Base-by-base conservation (phyloP, 2,329 filamentous ascomycete species). In the Tolypocladium paradoxum region DNA sequence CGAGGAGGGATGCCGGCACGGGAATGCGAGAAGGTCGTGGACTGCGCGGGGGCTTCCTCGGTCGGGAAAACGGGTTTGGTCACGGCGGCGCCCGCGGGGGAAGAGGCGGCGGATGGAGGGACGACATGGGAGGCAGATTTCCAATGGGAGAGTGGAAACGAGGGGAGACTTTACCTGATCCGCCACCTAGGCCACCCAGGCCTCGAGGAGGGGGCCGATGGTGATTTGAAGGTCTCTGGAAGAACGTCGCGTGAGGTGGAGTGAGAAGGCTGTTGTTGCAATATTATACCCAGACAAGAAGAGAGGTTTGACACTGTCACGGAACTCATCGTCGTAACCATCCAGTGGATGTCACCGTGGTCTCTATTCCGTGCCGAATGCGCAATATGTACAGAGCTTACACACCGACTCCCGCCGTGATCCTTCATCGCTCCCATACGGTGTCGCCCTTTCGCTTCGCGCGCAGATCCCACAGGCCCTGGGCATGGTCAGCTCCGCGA, bases 381-480 rank as follows among this genome's bases (percentile, higher is more conserved):
- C 56, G 54, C 53, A 55, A 62, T 75, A 76, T 76, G 65, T 76
- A 78, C 71, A 71, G 48, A 54, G 53, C 48, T 50, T 50, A 33
- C 47, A 48, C 36, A 11, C 48, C 51, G 54, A 56, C 58, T 31
- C 49, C 54, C 54, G 34, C 51, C 50, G 51, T 51, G 48, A 53
- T 51, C 46, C 33, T 64, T 66, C 75, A 97, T 69, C 80, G 92
- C 73, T 97, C 91, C 53, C 76, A 75, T 64, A 95, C 78, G n/a
- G 85, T 77, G 67, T 97, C 92, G 52, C 90, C 91, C 71, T 82
- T 87, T 70, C 88, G 80, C 85, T 97, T 97, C 54, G 84, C 92
- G 62, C 90, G 82, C 62, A 96, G 70, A 49, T 95, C 80, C 70
- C 76, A 95, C 67, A 92, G 90, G 65, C 92, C 93, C 92, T 97